Conservation (phyloP, 345 rosid species). For the Melastoma malabathricum region DNA sequence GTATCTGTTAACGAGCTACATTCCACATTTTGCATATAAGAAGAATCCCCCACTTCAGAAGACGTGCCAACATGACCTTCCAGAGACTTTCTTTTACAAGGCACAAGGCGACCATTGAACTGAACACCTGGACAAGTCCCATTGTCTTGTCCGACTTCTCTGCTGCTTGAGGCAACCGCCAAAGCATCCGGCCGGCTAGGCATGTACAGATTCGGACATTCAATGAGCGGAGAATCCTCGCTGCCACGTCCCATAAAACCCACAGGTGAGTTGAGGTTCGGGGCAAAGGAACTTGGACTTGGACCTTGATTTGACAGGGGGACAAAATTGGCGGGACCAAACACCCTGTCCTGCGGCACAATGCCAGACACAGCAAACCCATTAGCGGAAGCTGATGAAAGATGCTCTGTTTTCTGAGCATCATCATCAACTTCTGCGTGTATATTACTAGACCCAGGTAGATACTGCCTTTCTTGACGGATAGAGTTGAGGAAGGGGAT, state of each 20-base stretch:
- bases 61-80: slow-evolving; percentile 56
- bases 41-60: slow-evolving; percentile 38
- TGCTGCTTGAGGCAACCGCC: slow-evolving; percentile 24
- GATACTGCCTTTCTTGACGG: slow-evolving; percentile 31
- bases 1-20: slow-evolving; percentile 31
- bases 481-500: slow-evolving; percentile 24
- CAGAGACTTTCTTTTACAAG: slow-evolving; percentile 70
- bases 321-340: slow-evolving; percentile 15
- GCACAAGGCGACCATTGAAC: slow-evolving; percentile 37
- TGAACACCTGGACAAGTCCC: slow-evolving; percentile 33
- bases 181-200: slow-evolving; percentile 21
- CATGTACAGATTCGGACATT: slow-evolving; percentile 23
- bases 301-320: slow-evolving; percentile 33
- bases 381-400: slow-evolving; percentile 23
- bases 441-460: slow-evolving; percentile 33
- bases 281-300: slow-evolving; percentile 19
- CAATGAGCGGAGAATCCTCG: slow-evolving; percentile 26
- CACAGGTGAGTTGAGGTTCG: slow-evolving; percentile 46
- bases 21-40: slow-evolving; percentile 42
- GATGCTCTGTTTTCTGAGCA: slow-evolving; percentile 27
- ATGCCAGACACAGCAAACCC: slow-evolving; percentile 19
- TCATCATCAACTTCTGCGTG: slow-evolving; percentile 23
- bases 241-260: slow-evolving; percentile 35
- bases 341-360: slow-evolving; percentile 31
- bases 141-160: slow-evolving; percentile 22